Evolutionary conservation across 176 grass and related monocot genomes (phyloP), one percentile per base, ranked within the genome.

Genomic region (Oryza meyeriana): DNA sequence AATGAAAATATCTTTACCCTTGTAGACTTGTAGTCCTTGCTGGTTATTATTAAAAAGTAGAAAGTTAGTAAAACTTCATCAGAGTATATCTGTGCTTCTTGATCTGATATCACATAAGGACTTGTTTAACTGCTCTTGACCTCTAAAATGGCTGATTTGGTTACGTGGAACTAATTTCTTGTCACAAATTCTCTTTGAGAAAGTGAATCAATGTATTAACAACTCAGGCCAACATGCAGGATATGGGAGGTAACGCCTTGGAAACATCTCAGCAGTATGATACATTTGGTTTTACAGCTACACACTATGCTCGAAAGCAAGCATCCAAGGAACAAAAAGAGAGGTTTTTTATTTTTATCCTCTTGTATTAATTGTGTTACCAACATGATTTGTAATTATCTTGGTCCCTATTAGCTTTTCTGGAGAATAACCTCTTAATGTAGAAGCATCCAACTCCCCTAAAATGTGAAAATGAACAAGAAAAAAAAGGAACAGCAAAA

Each of bases 241-340:
- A 77, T 83, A 93, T 98, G 92, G 90, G 95, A 80, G 95, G 90
- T 27, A 90, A 88, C 45, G 79, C 92, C 61, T 70, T 98, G 80
- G 95, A 95, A 87, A 95, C 95, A 67, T 95, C 95, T 52, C 89
- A 89, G 77, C 88, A 95, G 69, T 98, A 94, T 82, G 92, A 98
- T 82, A 98, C 95, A 44, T 98, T 98, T 83, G 92, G 95, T 84
- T 93, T 87, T 85, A 95, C 92, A 76, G 90, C 90, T 82, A 93
- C 90, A 72, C 92, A 98, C 81, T 69, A 84, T 45, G 95, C 95
- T 40, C 87, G 82, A 29, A 98, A 98, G 70, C 81, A 93, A 77
- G 90, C 89, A 52, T 91, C 90, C 39, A 91, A 90, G 85, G 95
- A 98, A 79, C 92, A 98, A 33, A 78, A 86, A 13, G 90, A 91